Base-by-base conservation (phyloP, 1,284 basidiomycete genomes). In the Lignosus rhinocerotis region DNA sequence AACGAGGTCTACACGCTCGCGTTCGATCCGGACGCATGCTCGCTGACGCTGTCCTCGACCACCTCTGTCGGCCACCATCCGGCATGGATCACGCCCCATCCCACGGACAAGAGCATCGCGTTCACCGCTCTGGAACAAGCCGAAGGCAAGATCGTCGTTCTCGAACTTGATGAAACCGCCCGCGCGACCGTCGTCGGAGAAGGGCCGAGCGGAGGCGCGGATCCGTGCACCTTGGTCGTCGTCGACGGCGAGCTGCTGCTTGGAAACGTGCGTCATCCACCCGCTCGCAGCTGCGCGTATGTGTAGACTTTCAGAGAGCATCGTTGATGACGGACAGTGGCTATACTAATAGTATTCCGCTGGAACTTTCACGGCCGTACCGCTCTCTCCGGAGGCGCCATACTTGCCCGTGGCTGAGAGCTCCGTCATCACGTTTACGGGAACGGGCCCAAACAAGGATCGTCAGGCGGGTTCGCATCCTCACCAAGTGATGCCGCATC, bases 401-500 rank as follows among this genome's bases (percentile, higher is more conserved):
- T 81, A 80, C 65, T 69, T 84, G 30, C 17, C 65, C 31, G 46
- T 50, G 12, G 48, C 10, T 38, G n/a, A 56, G 36, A 51, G 42
- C 3, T n/a, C 53, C 30, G 17, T 47, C 34, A 32, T 58, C 7
- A 53, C 56, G 9, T 83, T 64, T 50, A 70, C 67, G 17, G 84
- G 82, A 6, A 74, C 76, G 0, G 88, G 89, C 1, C 86, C 86
- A 3, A 78, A 87, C 67, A 66, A 67, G 31, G 77, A 78, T n/a
- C 79, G 90, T 34, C 90, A 92, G 66, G 77, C 81, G 56, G 71
- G 71, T 2, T 78, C 90, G 2, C 90, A 92, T 67, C 85, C 87
- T 0, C 90, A 92, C 70, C 86, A 92, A 66, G 80, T 84, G 34
- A 67, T 80, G 53, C 65, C 81, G 46, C 74, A 78, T 48, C 63